Conservation (phyloP, 2,329 filamentous ascomycete genomes). For the Calonectria pseudoreteaudii region DNA sequence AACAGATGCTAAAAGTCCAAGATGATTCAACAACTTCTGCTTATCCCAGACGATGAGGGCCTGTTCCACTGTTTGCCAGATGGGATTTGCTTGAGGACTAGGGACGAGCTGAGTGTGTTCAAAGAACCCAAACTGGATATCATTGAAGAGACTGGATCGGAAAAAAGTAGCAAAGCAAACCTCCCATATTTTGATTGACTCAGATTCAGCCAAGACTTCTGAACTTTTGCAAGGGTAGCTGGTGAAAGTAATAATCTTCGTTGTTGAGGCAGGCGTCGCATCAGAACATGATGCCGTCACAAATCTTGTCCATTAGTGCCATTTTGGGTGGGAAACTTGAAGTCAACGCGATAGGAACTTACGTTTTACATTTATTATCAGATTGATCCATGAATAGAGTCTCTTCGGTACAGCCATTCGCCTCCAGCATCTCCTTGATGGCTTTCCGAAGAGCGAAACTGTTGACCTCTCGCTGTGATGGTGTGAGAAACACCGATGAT, state of each 20-base stretch:
- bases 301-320: conserved; percentile 29
- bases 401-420: neutral
- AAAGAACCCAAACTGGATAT: conserved; percentile 41
- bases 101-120: conserved; percentile 27
- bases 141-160: conserved; percentile 19
- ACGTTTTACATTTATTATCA: neutral
- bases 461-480: neutral
- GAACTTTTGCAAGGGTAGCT: neutral
- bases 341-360: neutral
- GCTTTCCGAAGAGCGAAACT: neutral
- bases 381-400: neutral
- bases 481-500: neutral
- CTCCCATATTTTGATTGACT: neutral
- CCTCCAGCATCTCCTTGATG: neutral
- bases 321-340: neutral
- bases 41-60: neutral
- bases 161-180: neutral
- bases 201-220: neutral
- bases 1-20: conserved; percentile 8
- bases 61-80: neutral
- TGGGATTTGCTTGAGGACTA: conserved; percentile 27
- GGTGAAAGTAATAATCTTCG: neutral
- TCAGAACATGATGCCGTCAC: conserved; percentile 41
- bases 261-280: rapidly evolving
- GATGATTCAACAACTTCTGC: neutral